phyloP scores from a whole-genome alignment of 352 stramenopile species.

The Globisporangium nunn region DNA sequence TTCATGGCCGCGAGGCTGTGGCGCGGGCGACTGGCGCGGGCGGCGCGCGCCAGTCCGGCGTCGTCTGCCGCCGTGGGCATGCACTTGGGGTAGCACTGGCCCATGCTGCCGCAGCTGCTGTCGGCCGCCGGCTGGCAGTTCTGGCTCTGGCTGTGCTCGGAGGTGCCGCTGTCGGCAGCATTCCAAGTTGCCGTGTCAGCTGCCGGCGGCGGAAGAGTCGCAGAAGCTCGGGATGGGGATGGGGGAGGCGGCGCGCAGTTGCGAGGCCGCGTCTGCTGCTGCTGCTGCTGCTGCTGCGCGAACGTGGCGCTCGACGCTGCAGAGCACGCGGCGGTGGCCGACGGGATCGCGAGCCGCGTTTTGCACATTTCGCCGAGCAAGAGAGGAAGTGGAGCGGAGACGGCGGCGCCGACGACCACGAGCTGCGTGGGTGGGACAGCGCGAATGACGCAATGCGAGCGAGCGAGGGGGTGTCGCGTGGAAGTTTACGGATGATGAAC shows the following conservation, averaged over 20 bases:
- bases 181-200: background rate
- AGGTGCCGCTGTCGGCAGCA: conserved; percentile 1
- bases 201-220: background rate
- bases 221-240: background rate
- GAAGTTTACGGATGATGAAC: background rate
- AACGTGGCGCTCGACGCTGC: too few species aligned
- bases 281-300: too few species aligned
- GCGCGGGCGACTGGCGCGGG: conserved; percentile 6
- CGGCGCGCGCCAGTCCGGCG: conserved; percentile 1
- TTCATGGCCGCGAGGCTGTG: conserved; percentile 4
- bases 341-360: background rate
- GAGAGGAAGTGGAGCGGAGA: too few species aligned
- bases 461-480: too few species aligned
- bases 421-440: background rate
- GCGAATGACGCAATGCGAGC: background rate
- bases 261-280: conserved; percentile 8
- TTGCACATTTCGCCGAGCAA: background rate
- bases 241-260: conserved; percentile 14
- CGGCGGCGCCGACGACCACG: too few species aligned
- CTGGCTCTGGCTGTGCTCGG: background rate
- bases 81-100: conserved; percentile 40
- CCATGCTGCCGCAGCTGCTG: conserved; percentile 13
- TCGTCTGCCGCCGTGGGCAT: conserved; percentile 20
- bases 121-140: background rate
- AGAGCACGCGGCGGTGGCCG: background rate